Evolutionary conservation across 352 stramenopile genomes (phyloP).

Genomic region (Saprolegnia parasitica): DNA sequence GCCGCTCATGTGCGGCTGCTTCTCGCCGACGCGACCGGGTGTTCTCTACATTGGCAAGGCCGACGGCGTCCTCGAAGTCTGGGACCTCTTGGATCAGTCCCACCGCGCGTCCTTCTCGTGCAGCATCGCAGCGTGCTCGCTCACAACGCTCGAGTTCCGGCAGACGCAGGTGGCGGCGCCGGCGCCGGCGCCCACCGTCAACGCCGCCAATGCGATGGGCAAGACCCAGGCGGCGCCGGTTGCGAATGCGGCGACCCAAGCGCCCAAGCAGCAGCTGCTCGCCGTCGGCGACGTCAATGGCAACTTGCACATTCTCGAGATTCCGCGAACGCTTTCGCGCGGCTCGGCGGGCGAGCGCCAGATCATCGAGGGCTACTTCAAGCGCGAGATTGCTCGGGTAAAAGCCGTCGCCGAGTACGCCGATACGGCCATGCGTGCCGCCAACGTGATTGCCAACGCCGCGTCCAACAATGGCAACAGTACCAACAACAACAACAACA

Average conservation of each 20-base stretch:
- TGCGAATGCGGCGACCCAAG: constrained; percentile 20
- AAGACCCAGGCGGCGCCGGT: constrained; percentile 27
- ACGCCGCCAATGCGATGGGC: constrained; percentile 22
- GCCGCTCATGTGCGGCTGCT: constrained; percentile 78
- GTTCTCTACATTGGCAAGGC: constrained; percentile 86
- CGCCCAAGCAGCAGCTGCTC: constrained; percentile 85
- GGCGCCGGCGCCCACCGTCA: constrained; percentile 24
- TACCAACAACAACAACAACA: not conserved
- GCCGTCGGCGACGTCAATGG: constrained; percentile 88
- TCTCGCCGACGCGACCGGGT: constrained; percentile 83
- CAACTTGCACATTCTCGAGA: constrained; percentile 90
- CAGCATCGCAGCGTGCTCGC: constrained; percentile 74
- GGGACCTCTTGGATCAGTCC: constrained; percentile 91
- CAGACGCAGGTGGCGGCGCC: constrained; percentile 9
- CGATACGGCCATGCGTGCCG: constrained; percentile 21
- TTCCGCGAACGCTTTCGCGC: constrained; percentile 85
- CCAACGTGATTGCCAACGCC: constrained; percentile 20
- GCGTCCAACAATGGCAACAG: not conserved
- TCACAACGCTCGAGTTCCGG: constrained; percentile 85
- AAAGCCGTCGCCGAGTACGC: constrained; percentile 36
- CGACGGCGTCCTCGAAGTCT: constrained; percentile 89
- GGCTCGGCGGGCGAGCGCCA: constrained; percentile 69
- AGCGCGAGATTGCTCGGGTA: constrained; percentile 81
- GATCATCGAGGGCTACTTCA: constrained; percentile 86
- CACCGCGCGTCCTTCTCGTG: constrained; percentile 77